A percentile compares a stretch with the other conserved stretches of the same genome.
Evolutionary conservation across 352 stramenopile genomes (phyloP).

Genomic region (Globisporangium iwayamae): DNA sequence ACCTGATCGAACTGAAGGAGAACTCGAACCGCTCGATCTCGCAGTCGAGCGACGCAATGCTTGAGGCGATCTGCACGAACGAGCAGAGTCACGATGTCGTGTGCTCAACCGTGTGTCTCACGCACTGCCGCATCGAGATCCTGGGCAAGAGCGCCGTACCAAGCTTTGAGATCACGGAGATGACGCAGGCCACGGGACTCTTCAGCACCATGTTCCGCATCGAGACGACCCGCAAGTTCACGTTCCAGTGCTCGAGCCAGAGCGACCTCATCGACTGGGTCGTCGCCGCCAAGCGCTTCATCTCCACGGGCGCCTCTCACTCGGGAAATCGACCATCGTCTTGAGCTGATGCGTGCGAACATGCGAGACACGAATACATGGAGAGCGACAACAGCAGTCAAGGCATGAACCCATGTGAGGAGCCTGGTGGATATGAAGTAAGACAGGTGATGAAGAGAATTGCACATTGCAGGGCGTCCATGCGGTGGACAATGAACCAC

Average conservation of each 20-base stretch:
- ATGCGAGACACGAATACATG: background rate
- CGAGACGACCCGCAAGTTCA: slow-evolving; percentile 61
- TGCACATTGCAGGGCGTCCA: too few relatives aligned
- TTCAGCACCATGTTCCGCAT: slow-evolving; percentile 64
- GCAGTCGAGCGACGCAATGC: slow-evolving; percentile 57
- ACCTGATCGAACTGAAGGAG: slow-evolving; percentile 75
- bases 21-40: slow-evolving; percentile 45
- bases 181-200: slow-evolving; percentile 48
- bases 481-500: too few relatives aligned
- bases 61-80: slow-evolving; percentile 48
- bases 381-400: background rate
- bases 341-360: background rate
- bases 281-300: slow-evolving; percentile 68
- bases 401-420: background rate
- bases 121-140: slow-evolving; percentile 76
- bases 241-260: slow-evolving; percentile 79
- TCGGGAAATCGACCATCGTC: slow-evolving; percentile 17
- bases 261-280: slow-evolving; percentile 81
- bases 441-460: too few relatives aligned
- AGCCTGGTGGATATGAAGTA: background rate
- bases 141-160: slow-evolving; percentile 57
- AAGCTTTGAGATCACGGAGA: slow-evolving; percentile 72
- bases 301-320: slow-evolving; percentile 42
- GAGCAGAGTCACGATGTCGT: slow-evolving; percentile 46
- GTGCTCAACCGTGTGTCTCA: slow-evolving; percentile 51